Evolutionary conservation across 768 basidiomycete species (phyloP).

Genomic region (Mrakia hoshinonis): DNA sequence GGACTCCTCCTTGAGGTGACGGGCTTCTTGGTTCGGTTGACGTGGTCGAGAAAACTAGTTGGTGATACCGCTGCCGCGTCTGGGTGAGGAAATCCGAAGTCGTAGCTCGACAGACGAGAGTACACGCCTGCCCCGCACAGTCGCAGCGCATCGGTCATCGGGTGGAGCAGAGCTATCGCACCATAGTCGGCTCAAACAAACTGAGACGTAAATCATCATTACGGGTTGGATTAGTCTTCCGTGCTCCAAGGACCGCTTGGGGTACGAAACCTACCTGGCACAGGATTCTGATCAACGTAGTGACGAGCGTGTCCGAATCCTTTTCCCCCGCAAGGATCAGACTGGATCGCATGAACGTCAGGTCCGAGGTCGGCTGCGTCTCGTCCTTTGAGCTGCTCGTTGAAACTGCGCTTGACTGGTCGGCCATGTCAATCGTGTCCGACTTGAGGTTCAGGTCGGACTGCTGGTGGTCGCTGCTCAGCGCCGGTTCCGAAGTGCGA

Average conservation of each 20-base stretch:
- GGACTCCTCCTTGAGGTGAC: no score
- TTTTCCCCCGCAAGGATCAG: background rate
- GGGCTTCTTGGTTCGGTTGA: background rate
- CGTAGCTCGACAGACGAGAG: background rate
- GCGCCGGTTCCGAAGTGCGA: no score
- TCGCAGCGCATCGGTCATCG: background rate
- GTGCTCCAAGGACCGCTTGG: no score
- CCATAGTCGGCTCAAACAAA: conserved; percentile 12
- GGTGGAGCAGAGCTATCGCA: conserved; percentile 1
- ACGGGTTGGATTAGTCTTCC: no score
- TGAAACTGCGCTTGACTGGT: no score
- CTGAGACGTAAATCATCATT: background rate
- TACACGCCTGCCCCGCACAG: background rate
- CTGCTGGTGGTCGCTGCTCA: no score
- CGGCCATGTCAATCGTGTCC: background rate
- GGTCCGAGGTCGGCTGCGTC: no score
- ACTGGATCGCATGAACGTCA: background rate
- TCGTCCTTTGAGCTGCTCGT: no score
- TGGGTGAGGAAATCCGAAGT: background rate
- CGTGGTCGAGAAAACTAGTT: background rate
- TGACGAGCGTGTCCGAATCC: background rate
- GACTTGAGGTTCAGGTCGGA: no score
- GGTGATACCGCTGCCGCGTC: background rate
- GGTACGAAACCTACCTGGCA: background rate
- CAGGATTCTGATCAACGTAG: background rate